phyloP scores from a whole-genome alignment of 2,329 filamentous ascomycete genomes.

The Verticillium longisporum region DNA sequence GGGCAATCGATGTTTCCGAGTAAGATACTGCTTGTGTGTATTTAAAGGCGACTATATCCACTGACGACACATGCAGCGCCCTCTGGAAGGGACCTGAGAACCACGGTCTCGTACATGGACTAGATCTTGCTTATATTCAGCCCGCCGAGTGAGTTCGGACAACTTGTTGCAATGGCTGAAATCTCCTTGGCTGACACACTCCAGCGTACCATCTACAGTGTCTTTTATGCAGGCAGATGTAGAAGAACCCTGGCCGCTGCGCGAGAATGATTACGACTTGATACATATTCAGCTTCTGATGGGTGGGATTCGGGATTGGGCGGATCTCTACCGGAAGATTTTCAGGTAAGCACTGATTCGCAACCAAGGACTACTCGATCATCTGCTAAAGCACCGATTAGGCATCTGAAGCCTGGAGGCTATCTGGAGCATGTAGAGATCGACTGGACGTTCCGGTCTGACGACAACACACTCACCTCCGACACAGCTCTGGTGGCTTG shows the following conservation, averaged over 20 bases:
- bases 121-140: slow-evolving; percentile 33
- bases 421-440: slow-evolving; percentile 85
- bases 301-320: slow-evolving; percentile 74
- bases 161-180: neutral
- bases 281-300: slow-evolving; percentile 76
- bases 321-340: slow-evolving; percentile 60
- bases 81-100: slow-evolving; percentile 8
- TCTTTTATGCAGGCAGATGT: slow-evolving; percentile 69
- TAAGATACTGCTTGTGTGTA: slow-evolving; percentile 31
- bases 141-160: slow-evolving; percentile 26
- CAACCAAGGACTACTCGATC: neutral
- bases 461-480: slow-evolving; percentile 54
- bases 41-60: neutral
- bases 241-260: slow-evolving; percentile 60
- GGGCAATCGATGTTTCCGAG: slow-evolving; percentile 82
- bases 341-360: neutral
- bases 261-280: slow-evolving; percentile 61
- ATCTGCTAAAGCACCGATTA: slow-evolving; percentile 21
- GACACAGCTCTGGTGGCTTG: slow-evolving; percentile 58
- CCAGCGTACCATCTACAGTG: slow-evolving; percentile 64
- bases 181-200: slow-evolving; percentile 4
- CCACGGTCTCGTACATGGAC: slow-evolving; percentile 24
- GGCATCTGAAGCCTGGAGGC: slow-evolving; percentile 73
- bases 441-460: slow-evolving; percentile 69
- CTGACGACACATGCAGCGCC: neutral